These are phyloP conservation scores for Teunomyces panamensis DNA, from an alignment of 805 yeast species.

Conservation along the genomic window DNA sequence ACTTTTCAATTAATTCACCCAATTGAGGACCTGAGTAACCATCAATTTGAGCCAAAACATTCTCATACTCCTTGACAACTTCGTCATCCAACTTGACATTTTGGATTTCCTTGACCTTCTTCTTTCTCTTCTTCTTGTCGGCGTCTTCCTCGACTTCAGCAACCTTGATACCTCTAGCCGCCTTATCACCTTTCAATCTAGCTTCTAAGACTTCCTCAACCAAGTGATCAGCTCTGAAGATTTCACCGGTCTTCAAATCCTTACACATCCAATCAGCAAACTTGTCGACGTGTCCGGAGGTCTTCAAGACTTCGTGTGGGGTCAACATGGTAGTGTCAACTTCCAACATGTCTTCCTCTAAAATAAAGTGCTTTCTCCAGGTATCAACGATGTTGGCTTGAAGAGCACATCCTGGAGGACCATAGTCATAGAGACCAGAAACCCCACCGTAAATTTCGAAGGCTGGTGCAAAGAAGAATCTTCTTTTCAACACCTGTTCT, in stretches of 20 bases:
- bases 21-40: constrained; percentile 91
- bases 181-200: constrained; percentile 93
- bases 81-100: constrained; percentile 89
- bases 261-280: constrained; percentile 99
- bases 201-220: constrained; percentile 97
- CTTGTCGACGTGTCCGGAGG: constrained; percentile 99
- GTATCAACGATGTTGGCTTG: constrained; percentile 92
- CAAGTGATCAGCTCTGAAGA: constrained; percentile 96
- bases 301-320: constrained; percentile 95
- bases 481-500: constrained; percentile 88
- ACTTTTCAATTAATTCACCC: constrained; percentile 81
- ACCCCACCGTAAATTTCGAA: constrained; percentile 98
- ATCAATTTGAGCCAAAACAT: constrained; percentile 87
- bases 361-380: constrained; percentile 96
- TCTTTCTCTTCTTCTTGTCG: constrained; percentile 67
- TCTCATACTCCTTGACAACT: constrained; percentile 77
- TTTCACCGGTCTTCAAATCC: constrained; percentile 94
- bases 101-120: constrained; percentile 90
- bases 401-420: constrained; percentile 99
- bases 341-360: constrained; percentile 98
- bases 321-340: constrained; percentile 98
- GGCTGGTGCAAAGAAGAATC: constrained; percentile 97
- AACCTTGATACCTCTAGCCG: constrained; percentile 79
- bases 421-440: constrained; percentile 95
- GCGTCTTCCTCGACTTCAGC: constrained; percentile 56